Base-by-base conservation (phyloP, 116 monocot species). In the Papilionanthe hybrid region DNA sequence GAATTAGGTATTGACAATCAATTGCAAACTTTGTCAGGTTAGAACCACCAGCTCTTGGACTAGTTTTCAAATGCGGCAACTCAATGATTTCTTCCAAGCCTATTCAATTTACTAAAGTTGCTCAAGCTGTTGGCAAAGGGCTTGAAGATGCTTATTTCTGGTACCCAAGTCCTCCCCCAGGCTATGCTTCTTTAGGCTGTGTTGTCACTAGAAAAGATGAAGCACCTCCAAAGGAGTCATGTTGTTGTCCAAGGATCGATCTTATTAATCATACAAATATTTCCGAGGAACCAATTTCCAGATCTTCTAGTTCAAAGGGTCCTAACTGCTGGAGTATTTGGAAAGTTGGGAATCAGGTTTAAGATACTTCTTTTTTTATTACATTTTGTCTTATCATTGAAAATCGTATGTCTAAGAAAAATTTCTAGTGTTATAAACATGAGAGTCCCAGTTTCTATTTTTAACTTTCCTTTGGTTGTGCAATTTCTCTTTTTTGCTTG, bases 321-420 rank as follows among this genome's bases (percentile, higher is more conserved):
- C 76, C 91, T 13, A 91, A 79, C 65, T 94, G 93, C 88, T 95
- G 91, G 98, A 98, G 98, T 79, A 91, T 98, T 72, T 98, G 98
- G 98, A 94, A 91, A 94, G 87, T 98, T 79, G 93, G 90, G 82
- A 98, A 98, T 86, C 98, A 98, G 98, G 98, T 98, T 42, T 23
- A 44, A 73, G 11, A 73, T 22, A 13, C 42, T 32, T 73, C 43
- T 43, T 73, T 43, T n/a, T 5, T 73, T 5, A 43, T 5, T 73
- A 10, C 73, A 29, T 44, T 71, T 41, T 73, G 43, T 42, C 73
- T 20, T 44, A 32, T 17, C 15, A 69, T 30, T 69, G 32, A 18
- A 69, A 69, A 30, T 69, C 5, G 4, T 9, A 69, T 37, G 3
- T 32, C 69, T 17, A 37, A 37, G 37, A 69, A 15, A 69, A 69